Evolutionary conservation across 768 basidiomycete genomes (phyloP), one percentile per base, ranked within the genome.

Genomic region (Hortiboletus flavorubellus): DNA sequence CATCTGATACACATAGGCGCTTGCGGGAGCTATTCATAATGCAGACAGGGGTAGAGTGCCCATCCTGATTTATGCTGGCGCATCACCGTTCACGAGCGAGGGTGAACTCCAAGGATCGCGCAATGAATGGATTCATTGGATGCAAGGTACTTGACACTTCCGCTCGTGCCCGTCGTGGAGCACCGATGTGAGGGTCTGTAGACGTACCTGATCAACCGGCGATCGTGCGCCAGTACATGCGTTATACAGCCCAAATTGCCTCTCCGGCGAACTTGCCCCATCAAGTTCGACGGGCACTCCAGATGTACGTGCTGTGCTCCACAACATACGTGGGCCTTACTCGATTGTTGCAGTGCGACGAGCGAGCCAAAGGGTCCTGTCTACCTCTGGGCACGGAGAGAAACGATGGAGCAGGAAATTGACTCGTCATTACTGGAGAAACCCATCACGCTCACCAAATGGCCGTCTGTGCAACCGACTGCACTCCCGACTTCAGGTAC

Each of bases 161-260:
- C 18, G 21, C 23, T 18, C 6, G 11, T 39, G 2, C 23, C 10
- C 8, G 2, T 4, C 2, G 18, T 7, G 8, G 16, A 16, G 29
- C 8, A 2, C 23, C 56, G 29, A 64, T 40, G 5, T 3, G 2
- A 29, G 14, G 9, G 14, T 34, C 48, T 26, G 42, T 60, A 88
- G 85, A 89, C 66, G 75, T 84, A 7, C 82, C 82, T n/a, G 88
- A 89, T 63, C 88, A 90, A 60, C 62, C 85, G 1, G 75, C 79
- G 5, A 88, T 89, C 50, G 80, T 88, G 29, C 80, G 88, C 1
- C 86, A 87, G 61, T 90, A 89, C 65, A 89, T 88, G 87, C 76
- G 86, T 10, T 80, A 80, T 62, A 78, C 82, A 0, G 76, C 79
- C 0, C 84, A 89, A 55, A 79, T 90, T 3, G 59, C 76, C 30